Conservation (phyloP, 2,329 filamentous ascomycete genomes). For the Geosmithia morbida region DNA sequence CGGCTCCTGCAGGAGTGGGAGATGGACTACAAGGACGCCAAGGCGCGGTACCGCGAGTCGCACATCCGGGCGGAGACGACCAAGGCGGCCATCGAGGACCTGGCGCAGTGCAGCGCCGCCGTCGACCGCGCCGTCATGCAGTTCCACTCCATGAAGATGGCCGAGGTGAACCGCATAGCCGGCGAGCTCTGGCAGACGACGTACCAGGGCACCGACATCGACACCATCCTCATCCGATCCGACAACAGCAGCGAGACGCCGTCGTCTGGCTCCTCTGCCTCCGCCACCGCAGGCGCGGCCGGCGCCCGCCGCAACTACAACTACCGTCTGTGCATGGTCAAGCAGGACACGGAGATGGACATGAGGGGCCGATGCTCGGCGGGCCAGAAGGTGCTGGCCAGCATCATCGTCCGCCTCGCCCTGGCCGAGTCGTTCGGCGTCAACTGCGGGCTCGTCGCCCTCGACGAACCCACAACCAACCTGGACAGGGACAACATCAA, state of each 20-base stretch:
- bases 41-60: conserved; percentile 65
- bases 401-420: conserved; percentile 93
- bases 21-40: conserved; percentile 74
- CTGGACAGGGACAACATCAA: conserved; percentile 91
- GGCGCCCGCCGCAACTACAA: conserved; percentile 67
- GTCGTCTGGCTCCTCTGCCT: conserved; percentile 42
- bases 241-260: no score
- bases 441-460: conserved; percentile 89
- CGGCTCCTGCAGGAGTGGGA: conserved; percentile 68
- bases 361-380: conserved; percentile 97
- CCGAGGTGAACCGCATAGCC: conserved; percentile 89
- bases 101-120: conserved; percentile 67
- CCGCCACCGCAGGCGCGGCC: no score
- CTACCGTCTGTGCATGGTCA: conserved; percentile 96
- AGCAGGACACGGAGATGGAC: conserved; percentile 95
- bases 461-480: conserved; percentile 96
- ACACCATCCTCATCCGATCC: conserved; percentile 88
- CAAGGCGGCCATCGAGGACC: conserved; percentile 82
- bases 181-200: conserved; percentile 95
- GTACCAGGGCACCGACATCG: conserved; percentile 93
- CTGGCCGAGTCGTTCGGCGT: conserved; percentile 93
- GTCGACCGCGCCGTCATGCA: conserved; percentile 96
- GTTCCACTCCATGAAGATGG: conserved; percentile 94
- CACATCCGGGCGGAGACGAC: conserved; percentile 86
- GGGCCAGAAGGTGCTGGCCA: conserved; percentile 90